phyloP scores from a whole-genome alignment of 2,329 filamentous ascomycete species.

The Trichoderma harzianum region DNA sequence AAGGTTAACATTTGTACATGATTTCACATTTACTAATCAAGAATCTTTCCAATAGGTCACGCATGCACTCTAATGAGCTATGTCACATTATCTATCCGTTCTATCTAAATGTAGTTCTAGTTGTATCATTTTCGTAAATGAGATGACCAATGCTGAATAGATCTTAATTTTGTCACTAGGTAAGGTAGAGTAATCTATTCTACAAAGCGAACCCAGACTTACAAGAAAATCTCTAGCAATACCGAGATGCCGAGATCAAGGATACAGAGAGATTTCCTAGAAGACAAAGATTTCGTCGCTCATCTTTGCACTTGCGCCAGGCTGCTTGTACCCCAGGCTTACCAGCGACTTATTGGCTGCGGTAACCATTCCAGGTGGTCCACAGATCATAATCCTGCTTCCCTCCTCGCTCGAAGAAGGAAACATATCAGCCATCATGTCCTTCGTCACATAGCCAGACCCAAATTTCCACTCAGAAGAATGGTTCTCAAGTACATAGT shows the following conservation, averaged over 20 bases:
- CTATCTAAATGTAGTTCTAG: background rate
- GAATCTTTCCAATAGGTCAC: background rate
- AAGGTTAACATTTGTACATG: background rate
- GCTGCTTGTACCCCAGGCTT: slow-evolving; percentile 48
- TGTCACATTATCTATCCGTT: background rate
- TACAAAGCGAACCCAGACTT: background rate
- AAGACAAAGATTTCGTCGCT: slow-evolving; percentile 55
- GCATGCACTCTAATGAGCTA: background rate
- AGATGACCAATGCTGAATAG: background rate
- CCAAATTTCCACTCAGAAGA: slow-evolving; percentile 46
- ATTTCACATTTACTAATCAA: background rate
- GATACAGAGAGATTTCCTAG: slow-evolving; percentile 25
- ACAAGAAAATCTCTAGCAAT: background rate
- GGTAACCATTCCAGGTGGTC: slow-evolving; percentile 58
- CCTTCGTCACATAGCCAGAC: slow-evolving; percentile 49
- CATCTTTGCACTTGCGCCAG: slow-evolving; percentile 49
- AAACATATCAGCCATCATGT: slow-evolving; percentile 47
- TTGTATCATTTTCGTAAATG: too few relatives aligned
- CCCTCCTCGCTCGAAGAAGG: slow-evolving; percentile 43
- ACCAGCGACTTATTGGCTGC: slow-evolving; percentile 51
- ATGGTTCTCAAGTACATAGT: slow-evolving; percentile 52
- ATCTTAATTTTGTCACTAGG: background rate
- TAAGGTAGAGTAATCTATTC: background rate
- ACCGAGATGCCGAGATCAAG: background rate
- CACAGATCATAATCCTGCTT: slow-evolving; percentile 55